A percentile compares a stretch with the other conserved stretches of the same genome.
phyloP scores from a whole-genome alignment of 345 rosid genomes.

The Populus deltoides region DNA sequence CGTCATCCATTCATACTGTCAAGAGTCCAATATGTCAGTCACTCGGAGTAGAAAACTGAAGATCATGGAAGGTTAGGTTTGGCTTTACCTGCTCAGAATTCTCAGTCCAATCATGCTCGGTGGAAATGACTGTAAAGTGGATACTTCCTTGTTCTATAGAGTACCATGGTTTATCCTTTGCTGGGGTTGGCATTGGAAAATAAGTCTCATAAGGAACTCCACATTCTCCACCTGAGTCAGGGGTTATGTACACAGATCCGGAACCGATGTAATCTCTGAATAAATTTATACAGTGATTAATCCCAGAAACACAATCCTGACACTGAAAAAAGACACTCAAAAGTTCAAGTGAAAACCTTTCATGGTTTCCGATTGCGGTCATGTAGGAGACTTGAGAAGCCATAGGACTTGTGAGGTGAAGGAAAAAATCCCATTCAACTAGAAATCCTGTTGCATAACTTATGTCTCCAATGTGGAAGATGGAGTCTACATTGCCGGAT shows the following conservation, averaged over 20 bases:
- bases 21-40: background rate
- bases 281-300: background rate
- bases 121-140: slow-evolving; percentile 61
- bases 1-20: slow-evolving; percentile 53
- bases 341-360: slow-evolving; percentile 34
- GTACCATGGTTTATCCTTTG: slow-evolving; percentile 72
- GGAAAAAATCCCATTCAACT: slow-evolving; percentile 75
- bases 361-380: slow-evolving; percentile 78
- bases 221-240: slow-evolving; percentile 76
- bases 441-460: slow-evolving; percentile 74
- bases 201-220: slow-evolving; percentile 67
- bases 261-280: slow-evolving; percentile 50
- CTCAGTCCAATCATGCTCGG: slow-evolving; percentile 50
- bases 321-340: background rate
- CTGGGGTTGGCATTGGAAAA: slow-evolving; percentile 63
- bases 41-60: background rate
- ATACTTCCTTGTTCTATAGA: slow-evolving; percentile 53
- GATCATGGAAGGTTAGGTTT: background rate
- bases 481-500: slow-evolving; percentile 45
- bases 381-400: slow-evolving; percentile 66
- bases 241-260: slow-evolving; percentile 38
- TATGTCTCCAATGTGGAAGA: slow-evolving; percentile 78
- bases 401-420: slow-evolving; percentile 47
- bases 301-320: background rate
- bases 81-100: slow-evolving; percentile 54